phyloP scores from a whole-genome alignment of 176 grass and related monocot species.

The Alloteropsis semialata region DNA sequence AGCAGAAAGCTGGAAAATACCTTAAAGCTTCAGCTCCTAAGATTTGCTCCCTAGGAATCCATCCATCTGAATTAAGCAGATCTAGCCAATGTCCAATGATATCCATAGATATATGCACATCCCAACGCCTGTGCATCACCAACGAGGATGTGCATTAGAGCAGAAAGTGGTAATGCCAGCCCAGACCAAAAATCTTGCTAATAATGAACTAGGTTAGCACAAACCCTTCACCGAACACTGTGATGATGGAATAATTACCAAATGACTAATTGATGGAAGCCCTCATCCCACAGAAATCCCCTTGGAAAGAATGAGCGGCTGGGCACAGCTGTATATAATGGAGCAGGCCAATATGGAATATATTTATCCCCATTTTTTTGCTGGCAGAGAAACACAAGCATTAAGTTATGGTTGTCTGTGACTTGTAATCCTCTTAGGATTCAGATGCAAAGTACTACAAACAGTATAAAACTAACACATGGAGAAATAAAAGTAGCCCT shows the following conservation, averaged over 20 bases:
- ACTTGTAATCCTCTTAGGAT: background rate
- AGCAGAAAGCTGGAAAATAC: slow-evolving; percentile 35
- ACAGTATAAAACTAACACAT: background rate
- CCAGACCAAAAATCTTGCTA: background rate
- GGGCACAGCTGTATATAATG: slow-evolving; percentile 92
- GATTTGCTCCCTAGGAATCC: slow-evolving; percentile 99
- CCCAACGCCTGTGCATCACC: slow-evolving; percentile 70
- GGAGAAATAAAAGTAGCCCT: background rate
- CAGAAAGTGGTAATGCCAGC: slow-evolving; percentile 21
- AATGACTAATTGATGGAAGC: slow-evolving; percentile 91
- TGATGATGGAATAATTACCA: slow-evolving; percentile 50
- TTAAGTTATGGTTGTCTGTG: slow-evolving; percentile 2
- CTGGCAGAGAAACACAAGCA: slow-evolving; percentile 50
- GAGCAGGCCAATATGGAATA: slow-evolving; percentile 87
- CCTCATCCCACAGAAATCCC: slow-evolving; percentile 97
- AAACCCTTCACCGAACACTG: slow-evolving; percentile 6
- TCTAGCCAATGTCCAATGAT: slow-evolving; percentile 98
- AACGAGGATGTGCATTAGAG: background rate
- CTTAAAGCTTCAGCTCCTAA: slow-evolving; percentile 96
- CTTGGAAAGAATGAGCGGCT: slow-evolving; percentile 95
- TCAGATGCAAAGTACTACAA: background rate
- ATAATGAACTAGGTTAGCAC: slow-evolving; percentile 5
- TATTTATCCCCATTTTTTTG: slow-evolving; percentile 90
- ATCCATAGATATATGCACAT: slow-evolving; percentile 94
- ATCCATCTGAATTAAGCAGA: slow-evolving; percentile 93